Evolutionary conservation across 169 alveolate genomes (phyloP).

Genomic region (Plasmodium gallinaceum): DNA sequence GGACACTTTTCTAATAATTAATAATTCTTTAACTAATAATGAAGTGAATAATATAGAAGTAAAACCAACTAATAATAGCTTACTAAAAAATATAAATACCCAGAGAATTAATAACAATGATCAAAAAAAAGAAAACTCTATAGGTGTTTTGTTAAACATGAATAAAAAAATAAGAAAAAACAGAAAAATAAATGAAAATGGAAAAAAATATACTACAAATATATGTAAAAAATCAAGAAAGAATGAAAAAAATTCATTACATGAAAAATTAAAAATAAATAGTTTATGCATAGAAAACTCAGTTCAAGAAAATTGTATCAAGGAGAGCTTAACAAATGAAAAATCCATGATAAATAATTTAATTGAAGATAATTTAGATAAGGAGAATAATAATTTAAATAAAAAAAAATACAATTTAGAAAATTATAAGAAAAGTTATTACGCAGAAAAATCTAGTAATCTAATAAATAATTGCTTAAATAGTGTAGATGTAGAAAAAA

Average conservation of each 20-base stretch:
- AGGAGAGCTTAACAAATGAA: neutral
- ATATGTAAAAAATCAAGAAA: conserved; percentile 4
- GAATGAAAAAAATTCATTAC: conserved; percentile 10
- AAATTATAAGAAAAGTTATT: neutral
- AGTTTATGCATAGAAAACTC: neutral
- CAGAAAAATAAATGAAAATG: conserved; percentile 10
- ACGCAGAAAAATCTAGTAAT: neutral
- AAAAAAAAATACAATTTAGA: neutral
- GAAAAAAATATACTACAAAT: conserved; percentile 16
- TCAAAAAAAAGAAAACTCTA: conserved; percentile 1
- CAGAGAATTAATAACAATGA: neutral
- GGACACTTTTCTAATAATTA: conserved; percentile 15
- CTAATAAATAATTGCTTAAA: neutral
- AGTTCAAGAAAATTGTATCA: neutral
- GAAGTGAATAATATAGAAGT: conserved; percentile 12
- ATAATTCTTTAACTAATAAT: neutral
- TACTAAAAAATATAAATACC: conserved; percentile 7
- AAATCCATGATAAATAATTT: neutral
- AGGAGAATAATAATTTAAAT: neutral
- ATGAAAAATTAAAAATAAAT: conserved; percentile 14
- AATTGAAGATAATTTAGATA: neutral
- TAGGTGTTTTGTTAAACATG: neutral
- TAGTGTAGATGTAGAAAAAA: neutral
- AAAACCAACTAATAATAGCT: neutral
- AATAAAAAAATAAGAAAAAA: conserved; percentile 14